A percentile compares a stretch with the other conserved stretches of the same genome.
Conservation (phyloP, 2,329 filamentous ascomycete genomes). For the Fusarium virguliforme region DNA sequence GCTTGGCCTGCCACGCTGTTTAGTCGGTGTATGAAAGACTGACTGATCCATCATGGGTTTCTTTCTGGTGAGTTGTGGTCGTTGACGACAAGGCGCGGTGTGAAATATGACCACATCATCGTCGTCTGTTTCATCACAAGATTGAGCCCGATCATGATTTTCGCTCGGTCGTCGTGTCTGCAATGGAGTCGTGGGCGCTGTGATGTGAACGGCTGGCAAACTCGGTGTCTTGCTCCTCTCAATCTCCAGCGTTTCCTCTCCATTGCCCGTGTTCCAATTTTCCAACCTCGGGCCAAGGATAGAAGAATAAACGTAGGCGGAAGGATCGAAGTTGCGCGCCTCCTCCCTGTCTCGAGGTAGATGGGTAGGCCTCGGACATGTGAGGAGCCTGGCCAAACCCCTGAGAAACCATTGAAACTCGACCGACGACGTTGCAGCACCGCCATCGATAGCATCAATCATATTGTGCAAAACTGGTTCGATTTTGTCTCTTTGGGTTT, state of each 20-base stretch:
- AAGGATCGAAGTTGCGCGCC: no score
- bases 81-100: not conserved
- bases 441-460: not conserved
- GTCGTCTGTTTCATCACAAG: not conserved
- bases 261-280: not conserved
- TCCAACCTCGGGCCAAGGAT: not conserved
- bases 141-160: not conserved
- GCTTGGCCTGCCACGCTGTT: not conserved
- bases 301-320: not conserved
- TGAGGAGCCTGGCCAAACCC: conserved; percentile 7
- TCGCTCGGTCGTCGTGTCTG: no score
- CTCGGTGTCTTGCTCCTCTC: not conserved
- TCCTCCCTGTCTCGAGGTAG: no score
- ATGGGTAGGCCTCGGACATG: not conserved
- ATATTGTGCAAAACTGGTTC: not conserved
- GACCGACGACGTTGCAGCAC: not conserved
- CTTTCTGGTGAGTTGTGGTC: conserved; percentile 21
- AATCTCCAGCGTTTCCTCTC: not conserved
- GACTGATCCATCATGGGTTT: not conserved
- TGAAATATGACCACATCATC: no score
- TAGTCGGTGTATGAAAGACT: conserved; percentile 18
- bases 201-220: no score
- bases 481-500: not conserved
- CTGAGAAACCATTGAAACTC: not conserved
- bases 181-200: no score